Percentiles rank a stretch among this genome's conserved stretches.
phyloP scores from a whole-genome alignment of 2,329 filamentous ascomycete species.

The Cladosporium sp. region DNA sequence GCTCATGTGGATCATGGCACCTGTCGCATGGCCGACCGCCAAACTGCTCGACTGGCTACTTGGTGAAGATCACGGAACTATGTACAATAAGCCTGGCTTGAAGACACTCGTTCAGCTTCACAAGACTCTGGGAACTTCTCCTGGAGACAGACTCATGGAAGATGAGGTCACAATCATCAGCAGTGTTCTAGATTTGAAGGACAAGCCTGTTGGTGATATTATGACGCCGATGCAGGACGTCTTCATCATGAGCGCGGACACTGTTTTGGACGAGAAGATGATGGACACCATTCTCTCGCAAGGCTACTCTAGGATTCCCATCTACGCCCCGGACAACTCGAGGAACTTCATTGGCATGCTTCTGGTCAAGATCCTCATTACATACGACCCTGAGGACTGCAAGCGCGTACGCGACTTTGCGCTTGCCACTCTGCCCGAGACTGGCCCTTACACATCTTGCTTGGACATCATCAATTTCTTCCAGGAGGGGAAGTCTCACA shows the following conservation, averaged over 20 bases:
- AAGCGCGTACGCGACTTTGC: constrained; percentile 87
- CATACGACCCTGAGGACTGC: constrained; percentile 93
- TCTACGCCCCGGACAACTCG: constrained; percentile 80
- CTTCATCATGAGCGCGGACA: constrained; percentile 94
- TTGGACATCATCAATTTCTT: constrained; percentile 99
- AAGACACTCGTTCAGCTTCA: constrained; percentile 96
- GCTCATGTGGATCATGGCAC: constrained; percentile 90
- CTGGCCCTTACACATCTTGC: constrained; percentile 91
- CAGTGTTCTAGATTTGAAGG: constrained; percentile 92
- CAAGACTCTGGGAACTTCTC: constrained; percentile 82
- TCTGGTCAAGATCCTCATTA: constrained; percentile 96
- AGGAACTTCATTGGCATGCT: constrained; percentile 97
- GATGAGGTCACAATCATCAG: constrained; percentile 99
- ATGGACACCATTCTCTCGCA: constrained; percentile 93
- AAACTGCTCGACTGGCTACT: constrained; percentile 92
- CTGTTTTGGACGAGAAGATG: constrained; percentile 85
- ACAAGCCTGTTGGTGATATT: constrained; percentile 89
- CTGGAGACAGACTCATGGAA: constrained; percentile 83
- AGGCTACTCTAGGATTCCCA: constrained; percentile 94
- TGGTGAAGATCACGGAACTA: constrained; percentile 90
- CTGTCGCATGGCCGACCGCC: constrained; percentile 89
- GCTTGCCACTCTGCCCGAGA: constrained; percentile 91
- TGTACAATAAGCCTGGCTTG: constrained; percentile 96
- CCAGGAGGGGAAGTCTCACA: constrained; percentile 98
- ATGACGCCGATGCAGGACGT: constrained; percentile 99